Base-by-base conservation (phyloP, 2,329 filamentous ascomycete species). In the Pezicula radicicola region DNA sequence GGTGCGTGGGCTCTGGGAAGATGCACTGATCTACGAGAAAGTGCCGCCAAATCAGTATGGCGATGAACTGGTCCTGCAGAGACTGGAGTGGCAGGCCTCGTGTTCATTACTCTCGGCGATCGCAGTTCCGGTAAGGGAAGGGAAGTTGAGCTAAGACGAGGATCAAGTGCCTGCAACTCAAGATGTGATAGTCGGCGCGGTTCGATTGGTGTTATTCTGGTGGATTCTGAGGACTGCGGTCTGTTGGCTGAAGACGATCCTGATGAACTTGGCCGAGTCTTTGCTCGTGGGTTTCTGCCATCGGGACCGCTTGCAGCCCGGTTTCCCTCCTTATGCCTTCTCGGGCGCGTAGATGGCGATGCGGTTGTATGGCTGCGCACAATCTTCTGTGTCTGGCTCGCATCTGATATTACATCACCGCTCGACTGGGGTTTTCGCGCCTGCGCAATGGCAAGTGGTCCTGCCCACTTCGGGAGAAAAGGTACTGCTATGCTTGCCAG, bases 381-480 rank as follows among this genome's bases (percentile, higher is more conserved):
- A 40, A 87, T 74, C 67, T 83, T 85, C 63, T 76, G 75, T 52
- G 69, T 72, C 53, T 63, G 67, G 67, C 48, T 66, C 35, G 78
- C 72, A 60, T 89, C 85, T 44, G 80, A 78, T 62, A 85, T 80
- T 41, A 79, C 77, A 61, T 86, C 79, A 57, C 81, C 78, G 8
- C 78, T 72, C 5, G 80, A 80, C 57, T 88, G 80, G 16, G 88
- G 88, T 68, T 89, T 90, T 55, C 89, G 79, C 43, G 89, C 88
- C 71, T 94, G 89, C 16, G 89, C 88, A 63, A 94, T 84, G 43
- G 89, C 90, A 50, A 94, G 75, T 15, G 89, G 89, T 1, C 89
- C 89, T 30, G 87, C 89, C 80, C 87, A 89, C 66, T 78, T 79
- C n/a, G 89, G 86, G 16, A 94, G 77, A 58, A 87, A 79, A 12